Evolutionary conservation across 257 asterid genomes (phyloP).

Genomic region (Buddleja alternifolia): DNA sequence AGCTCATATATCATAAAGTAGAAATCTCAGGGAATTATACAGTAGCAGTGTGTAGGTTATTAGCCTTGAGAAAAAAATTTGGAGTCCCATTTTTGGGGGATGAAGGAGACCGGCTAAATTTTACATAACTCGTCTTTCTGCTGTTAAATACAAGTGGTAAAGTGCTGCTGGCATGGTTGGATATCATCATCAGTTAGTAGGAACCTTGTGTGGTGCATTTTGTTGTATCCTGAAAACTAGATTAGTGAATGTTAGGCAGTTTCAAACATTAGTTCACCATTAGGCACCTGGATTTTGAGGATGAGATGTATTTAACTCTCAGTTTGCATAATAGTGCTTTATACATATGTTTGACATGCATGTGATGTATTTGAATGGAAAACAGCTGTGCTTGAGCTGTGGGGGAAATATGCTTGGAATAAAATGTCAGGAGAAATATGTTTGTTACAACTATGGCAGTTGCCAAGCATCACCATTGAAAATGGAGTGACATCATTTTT

Average conservation of each 20-base stretch:
- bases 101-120: too few species aligned
- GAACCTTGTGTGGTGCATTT: too few species aligned
- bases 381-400: not conserved
- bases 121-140: not conserved
- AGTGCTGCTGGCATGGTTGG: too few species aligned
- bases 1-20: too few species aligned
- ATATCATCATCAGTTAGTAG: too few species aligned
- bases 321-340: not conserved
- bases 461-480: too few species aligned
- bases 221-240: too few species aligned
- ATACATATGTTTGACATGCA: not conserved
- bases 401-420: conserved; percentile 1
- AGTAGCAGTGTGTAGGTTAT: not conserved
- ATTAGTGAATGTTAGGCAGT: conserved; percentile 9
- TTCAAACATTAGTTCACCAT: not conserved
- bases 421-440: too few species aligned
- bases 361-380: not conserved
- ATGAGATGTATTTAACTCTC: conserved; percentile 2
- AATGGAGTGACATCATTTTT: too few species aligned
- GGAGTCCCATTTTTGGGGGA: not conserved
- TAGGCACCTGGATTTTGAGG: too few species aligned
- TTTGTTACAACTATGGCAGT: too few species aligned
- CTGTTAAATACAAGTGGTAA: too few species aligned
- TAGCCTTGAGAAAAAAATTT: not conserved
- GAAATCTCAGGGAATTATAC: not conserved